These are phyloP conservation scores for Pichia sp. DNA, from an alignment of 1,139 yeast genomes.

Conservation along the genomic window DNA sequence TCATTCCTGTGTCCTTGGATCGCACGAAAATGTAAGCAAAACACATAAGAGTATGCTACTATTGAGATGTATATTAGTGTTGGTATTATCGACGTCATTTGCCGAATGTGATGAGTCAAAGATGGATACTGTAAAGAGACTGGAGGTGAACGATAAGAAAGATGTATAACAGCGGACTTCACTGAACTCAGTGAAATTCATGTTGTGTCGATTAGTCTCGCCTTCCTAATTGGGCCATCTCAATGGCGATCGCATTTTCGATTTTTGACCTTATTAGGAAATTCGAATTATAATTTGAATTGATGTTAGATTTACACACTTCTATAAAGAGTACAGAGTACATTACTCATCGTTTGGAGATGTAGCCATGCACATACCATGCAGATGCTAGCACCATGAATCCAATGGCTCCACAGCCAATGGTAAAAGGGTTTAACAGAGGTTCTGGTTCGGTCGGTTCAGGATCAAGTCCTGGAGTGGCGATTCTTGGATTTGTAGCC, in stretches of 20 bases:
- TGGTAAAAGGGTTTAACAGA: constrained; percentile 49
- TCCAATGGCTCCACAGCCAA: constrained; percentile 68
- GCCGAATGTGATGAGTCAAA: not conserved
- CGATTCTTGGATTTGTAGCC: constrained; percentile 71
- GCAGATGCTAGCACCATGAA: constrained; percentile 57
- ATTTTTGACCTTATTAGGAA: too few relatives aligned
- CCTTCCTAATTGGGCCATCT: not conserved
- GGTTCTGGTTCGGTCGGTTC: constrained; percentile 51
- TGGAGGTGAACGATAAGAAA: not conserved
- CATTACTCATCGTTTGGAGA: constrained; percentile 10
- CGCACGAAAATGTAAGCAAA: constrained; percentile 38
- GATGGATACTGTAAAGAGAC: too few relatives aligned
- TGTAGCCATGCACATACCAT: constrained; percentile 58
- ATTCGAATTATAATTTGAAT: too few relatives aligned
- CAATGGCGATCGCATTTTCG: not conserved
- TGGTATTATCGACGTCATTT: not conserved
- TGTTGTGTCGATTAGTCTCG: not conserved
- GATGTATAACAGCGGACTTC: not conserved
- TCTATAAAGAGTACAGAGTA: too few relatives aligned
- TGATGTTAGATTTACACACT: too few relatives aligned
- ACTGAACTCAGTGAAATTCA: too few relatives aligned
- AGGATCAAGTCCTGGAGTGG: constrained; percentile 79
- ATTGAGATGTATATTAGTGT: constrained; percentile 6
- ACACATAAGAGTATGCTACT: constrained; percentile 44
- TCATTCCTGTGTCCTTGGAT: constrained; percentile 38